Evolutionary conservation across 345 rosid genomes (phyloP), one percentile per base, ranked within the genome.

Genomic region (Hypericum perforatum): DNA sequence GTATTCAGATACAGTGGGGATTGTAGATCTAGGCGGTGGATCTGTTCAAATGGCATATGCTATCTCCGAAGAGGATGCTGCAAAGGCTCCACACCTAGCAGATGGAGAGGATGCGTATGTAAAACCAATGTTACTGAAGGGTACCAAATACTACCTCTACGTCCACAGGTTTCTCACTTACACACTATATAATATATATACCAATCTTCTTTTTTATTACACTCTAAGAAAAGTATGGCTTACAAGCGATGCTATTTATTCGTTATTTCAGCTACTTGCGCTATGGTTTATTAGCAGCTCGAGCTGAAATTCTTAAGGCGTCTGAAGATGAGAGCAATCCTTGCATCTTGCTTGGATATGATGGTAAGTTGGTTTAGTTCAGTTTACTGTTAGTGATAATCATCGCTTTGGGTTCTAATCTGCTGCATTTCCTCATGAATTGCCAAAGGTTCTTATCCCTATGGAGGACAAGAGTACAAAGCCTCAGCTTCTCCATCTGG

Each of bases 31-130:
- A 63, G 98, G 96, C 51, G 98, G 98, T 52, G 98, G 98, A 43
- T 92, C 98, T 64, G 96, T 92, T 58, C 98, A 92, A 75, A 92
- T 92, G 98, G 96, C 98, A 37, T 92, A 85, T 76, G 97, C 98
- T 59, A 83, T 88, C 62, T 81, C 98, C 0, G 73, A 85, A 68
- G 67, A 56, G 37, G 94, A 80, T 70, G 96, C 90, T 62, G 82
- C 84, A 43, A 83, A 52, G 60, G 83, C 96, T 60, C 97, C 95
- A 38, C 76, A 59, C 52, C 16, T 76, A 60, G 61, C 67, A 52
- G 70, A 70, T 52, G 95, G 96, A 56, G 91, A 83, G 85, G 95
- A 92, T 59, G 5, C 78, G 37, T 88, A 68, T 73, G 87, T 92
- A 63, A 80, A 75, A 53, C 81, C 85, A 70, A 92, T 88, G 98